phyloP scores from a whole-genome alignment of 1,284 basidiomycete species.

The Singerocomus rubriflavus region DNA sequence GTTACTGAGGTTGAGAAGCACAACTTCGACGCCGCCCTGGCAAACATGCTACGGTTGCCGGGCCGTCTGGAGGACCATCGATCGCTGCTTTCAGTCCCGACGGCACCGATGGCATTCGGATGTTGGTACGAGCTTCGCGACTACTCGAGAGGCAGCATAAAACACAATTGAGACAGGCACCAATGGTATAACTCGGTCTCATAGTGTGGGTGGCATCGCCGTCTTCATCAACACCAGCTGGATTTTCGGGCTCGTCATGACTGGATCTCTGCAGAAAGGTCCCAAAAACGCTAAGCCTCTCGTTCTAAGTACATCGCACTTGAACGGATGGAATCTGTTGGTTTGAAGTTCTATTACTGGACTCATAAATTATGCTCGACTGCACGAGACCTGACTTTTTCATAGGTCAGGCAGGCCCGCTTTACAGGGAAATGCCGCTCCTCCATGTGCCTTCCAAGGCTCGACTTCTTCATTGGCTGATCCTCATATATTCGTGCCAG shows the following conservation, averaged over 20 bases:
- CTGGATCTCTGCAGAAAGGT: not conserved
- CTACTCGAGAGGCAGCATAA: not conserved
- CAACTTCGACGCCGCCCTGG: not conserved
- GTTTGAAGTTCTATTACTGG: not conserved
- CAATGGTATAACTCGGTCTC: not conserved
- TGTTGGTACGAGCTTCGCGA: not conserved
- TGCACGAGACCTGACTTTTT: not conserved
- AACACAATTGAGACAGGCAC: not conserved
- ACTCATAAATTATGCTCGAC: not conserved
- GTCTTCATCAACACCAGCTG: too few relatives aligned
- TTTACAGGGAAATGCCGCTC: constrained; percentile 1
- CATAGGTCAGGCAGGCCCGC: constrained; percentile 8
- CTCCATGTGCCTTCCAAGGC: constrained; percentile 7
- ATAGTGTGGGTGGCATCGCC: not conserved
- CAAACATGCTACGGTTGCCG: not conserved
- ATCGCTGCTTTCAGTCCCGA: not conserved
- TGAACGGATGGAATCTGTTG: not conserved
- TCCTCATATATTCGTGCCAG: not conserved
- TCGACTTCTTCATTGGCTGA: not conserved
- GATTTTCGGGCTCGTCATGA: not conserved
- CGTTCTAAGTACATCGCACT: not conserved
- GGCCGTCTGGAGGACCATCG: not conserved
- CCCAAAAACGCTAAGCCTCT: not conserved
- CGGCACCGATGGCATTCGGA: not conserved
- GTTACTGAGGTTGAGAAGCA: not conserved